Percentiles rank a stretch among this genome's conserved stretches.
phyloP scores from a whole-genome alignment of 2,329 filamentous ascomycete genomes.

The Colletotrichum sidae region DNA sequence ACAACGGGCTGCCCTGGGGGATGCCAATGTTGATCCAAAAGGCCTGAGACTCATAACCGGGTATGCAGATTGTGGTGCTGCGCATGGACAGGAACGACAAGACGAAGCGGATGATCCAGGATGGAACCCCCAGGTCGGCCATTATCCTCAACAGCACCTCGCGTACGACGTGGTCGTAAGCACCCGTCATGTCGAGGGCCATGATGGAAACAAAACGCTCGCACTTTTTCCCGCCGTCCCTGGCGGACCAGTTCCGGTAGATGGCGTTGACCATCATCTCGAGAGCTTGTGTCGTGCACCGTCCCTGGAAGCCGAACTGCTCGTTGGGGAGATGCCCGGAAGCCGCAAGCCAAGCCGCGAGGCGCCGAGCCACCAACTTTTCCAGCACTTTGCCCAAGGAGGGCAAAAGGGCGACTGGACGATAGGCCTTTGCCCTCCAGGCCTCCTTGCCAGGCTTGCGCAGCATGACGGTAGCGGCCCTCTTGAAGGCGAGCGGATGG shows the following conservation, averaged over 20 bases:
- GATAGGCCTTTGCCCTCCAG: background rate
- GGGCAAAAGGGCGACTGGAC: background rate
- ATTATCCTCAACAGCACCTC: background rate
- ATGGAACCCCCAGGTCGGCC: background rate
- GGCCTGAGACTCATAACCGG: background rate
- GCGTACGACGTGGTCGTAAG: background rate
- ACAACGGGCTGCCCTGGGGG: background rate
- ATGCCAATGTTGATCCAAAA: conserved; percentile 1
- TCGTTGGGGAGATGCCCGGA: background rate
- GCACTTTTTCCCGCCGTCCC: background rate
- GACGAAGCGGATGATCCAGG: conserved; percentile 3
- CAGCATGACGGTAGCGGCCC: conserved; percentile 4
- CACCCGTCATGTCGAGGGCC: conserved; percentile 9
- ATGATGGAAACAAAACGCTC: background rate
- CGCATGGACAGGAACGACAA: background rate
- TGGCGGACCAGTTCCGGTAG: conserved; percentile 3
- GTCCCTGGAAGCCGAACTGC: conserved; percentile 3
- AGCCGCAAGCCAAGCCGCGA: background rate
- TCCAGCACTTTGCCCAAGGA: background rate
- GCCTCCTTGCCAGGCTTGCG: background rate
- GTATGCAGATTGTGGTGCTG: conserved; percentile 6
- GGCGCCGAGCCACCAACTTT: background rate
- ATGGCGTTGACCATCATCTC: background rate
- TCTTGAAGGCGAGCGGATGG: conserved; percentile 1
- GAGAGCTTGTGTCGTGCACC: conserved; percentile 2